These are phyloP conservation scores for Phellopilus nigrolimitatus DNA, from an alignment of 1,284 basidiomycete species.

Conservation along the genomic window DNA sequence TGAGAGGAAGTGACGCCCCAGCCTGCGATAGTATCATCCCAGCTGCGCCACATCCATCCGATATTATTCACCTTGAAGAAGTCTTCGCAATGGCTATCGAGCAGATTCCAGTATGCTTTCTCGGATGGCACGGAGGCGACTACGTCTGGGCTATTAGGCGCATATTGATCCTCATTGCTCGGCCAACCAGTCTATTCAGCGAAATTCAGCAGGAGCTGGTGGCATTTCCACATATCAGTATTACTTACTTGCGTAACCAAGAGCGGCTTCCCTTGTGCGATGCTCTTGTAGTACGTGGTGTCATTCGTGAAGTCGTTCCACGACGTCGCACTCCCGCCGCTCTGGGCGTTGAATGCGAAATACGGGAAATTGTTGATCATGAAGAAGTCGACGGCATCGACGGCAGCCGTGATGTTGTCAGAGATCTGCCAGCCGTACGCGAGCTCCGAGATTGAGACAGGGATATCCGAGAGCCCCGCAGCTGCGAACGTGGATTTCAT, in stretches of 20 bases:
- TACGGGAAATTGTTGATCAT: conserved; percentile 22
- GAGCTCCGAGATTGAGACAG: conserved; percentile 19
- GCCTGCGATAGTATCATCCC: conserved; percentile 17
- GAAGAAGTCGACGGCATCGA: conserved; percentile 20
- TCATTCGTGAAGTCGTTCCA: conserved; percentile 18
- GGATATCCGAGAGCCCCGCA: conserved; percentile 18
- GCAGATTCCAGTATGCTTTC: conserved; percentile 18
- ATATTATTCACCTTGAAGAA: conserved; percentile 21
- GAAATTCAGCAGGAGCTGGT: background rate
- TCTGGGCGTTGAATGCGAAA: conserved; percentile 17
- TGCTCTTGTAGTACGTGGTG: conserved; percentile 15
- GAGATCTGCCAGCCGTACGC: conserved; percentile 20
- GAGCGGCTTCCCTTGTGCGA: conserved; percentile 19
- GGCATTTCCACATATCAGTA: background rate
- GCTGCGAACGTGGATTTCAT: conserved; percentile 16
- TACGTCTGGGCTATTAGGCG: conserved; percentile 18
- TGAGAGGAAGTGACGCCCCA: conserved; percentile 16
- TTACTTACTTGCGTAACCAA: conserved; percentile 18
- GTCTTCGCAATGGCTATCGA: conserved; percentile 19
- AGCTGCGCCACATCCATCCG: conserved; percentile 22
- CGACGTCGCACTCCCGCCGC: conserved; percentile 15
- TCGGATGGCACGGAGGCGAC: conserved; percentile 18
- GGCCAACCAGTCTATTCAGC: conserved; percentile 19
- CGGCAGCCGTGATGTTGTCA: conserved; percentile 12
- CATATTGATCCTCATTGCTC: conserved; percentile 17